Evolutionary conservation across 2,329 filamentous ascomycete species (phyloP).

Genomic region (Colletotrichum sp.): DNA sequence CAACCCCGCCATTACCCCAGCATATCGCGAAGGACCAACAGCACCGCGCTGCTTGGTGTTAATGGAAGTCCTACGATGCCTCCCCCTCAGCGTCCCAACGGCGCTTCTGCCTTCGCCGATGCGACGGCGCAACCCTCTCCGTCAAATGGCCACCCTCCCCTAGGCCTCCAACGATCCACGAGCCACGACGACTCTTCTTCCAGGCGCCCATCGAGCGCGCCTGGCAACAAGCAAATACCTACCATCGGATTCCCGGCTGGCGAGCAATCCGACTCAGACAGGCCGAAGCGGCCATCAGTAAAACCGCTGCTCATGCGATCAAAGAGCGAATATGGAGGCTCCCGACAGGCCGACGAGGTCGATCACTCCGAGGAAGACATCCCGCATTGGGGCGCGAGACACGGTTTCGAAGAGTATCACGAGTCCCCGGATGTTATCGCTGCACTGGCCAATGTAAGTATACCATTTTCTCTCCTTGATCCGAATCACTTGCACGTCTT

Average conservation of each 20-base stretch:
- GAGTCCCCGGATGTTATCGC: constrained; percentile 89
- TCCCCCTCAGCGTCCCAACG: constrained; percentile 5
- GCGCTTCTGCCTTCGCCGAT: constrained; percentile 14
- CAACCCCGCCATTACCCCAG: constrained; percentile 17
- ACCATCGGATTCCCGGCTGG: constrained; percentile 8
- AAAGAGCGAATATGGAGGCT: constrained; percentile 59
- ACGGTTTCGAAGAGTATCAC: constrained; percentile 93
- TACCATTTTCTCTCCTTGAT: constrained; percentile 9
- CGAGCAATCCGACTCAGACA: constrained; percentile 36
- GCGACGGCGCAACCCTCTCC: constrained; percentile 9
- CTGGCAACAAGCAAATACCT: constrained; percentile 38
- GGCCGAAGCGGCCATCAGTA: constrained; percentile 37
- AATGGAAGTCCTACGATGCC: constrained; percentile 19
- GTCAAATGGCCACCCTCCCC: background rate
- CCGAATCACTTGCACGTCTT: background rate
- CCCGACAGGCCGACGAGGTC: constrained; percentile 40
- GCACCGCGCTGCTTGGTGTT: constrained; percentile 20
- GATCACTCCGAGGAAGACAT: constrained; percentile 51
- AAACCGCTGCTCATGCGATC: constrained; percentile 61
- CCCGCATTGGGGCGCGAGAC: constrained; percentile 67
- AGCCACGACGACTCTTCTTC: constrained; percentile 26
- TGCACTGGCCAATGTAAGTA: constrained; percentile 77
- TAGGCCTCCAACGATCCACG: constrained; percentile 20
- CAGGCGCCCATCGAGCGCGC: constrained; percentile 50
- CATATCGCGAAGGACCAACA: constrained; percentile 17